Base-by-base conservation (phyloP, 106 monocot species). In the Apostasia shenzhenica region DNA sequence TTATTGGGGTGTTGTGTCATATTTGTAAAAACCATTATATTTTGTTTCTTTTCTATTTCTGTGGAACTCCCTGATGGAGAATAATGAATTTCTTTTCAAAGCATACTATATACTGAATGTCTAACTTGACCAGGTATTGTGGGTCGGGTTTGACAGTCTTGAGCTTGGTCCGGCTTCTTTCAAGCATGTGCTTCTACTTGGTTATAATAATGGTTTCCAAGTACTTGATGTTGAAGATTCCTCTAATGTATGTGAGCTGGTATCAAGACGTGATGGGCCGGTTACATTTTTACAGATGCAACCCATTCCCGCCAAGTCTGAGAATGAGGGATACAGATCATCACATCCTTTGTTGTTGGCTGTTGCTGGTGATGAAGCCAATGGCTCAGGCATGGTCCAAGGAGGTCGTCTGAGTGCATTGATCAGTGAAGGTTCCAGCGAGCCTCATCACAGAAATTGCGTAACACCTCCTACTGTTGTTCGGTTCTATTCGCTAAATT, bases 161-260 rank as follows among this genome's bases (percentile, higher is more conserved):
- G 86, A 92, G 67, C 74, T 89, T 57, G 63, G 84, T 74, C 68
- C 78, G 59, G 77, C 81, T 77, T 79, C 70, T 37, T 97, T 87
- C 75, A 91, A 85, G 72, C 74, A 77, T 84, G 92, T 92, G 55
- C 76, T 97, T 61, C 74, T 97, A 58, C 75, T 92, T 69, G 92
- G 95, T 63, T 97, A 92, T 70, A 60, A 84, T 40, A 97, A 89
- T 81, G 95, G 95, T 7, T 97, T 97, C 73, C 95, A 97, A 87
- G 92, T 97, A 5, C 80, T 97, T 67, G 92, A 97, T 81, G 95
- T 97, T 63, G 95, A 92, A 63, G 89, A 97, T 86, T 82, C 92
- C n/a, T 89, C 89, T 7, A 82, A 92, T 83, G 89, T 97, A 3
- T 92, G 81, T 62, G 95, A 92, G 77, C 72, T 97, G 75, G 95